Base-by-base conservation (phyloP, 2,329 filamentous ascomycete species). In the Teratosphaeria epicoccoides region DNA sequence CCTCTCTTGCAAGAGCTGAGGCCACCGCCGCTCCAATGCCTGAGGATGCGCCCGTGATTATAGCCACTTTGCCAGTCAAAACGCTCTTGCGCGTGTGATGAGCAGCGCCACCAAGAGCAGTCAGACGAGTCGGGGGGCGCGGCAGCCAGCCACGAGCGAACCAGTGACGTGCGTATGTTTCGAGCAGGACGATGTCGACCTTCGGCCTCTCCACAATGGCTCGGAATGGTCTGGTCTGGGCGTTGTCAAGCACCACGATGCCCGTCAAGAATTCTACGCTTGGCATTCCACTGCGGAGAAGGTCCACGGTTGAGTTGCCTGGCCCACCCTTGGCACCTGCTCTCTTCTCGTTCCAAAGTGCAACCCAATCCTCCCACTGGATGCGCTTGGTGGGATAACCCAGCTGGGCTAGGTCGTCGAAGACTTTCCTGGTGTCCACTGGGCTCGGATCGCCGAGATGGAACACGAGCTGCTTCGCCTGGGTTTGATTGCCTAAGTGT, bases 241-340 rank as follows among this genome's bases (percentile, higher is more conserved):
- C 76, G 60, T 89, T 85, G 64, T 87, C 81, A 40, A 91, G 79
- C 1, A 89, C 82, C 0, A 85, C 86, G 29, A 88, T 84, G 45
- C 80, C 81, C 53, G 78, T 76, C 48, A 90, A 68, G 60, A 85
- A 85, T 12, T 87, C 84, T 1, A 84, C 79, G 6, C 78, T 84
- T 1, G 87, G 87, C 86, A 90, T 89, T 54, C 87, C 86, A 56
- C 85, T 84, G 47, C 85, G 83, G 10, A 91, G 81, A 58, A 90
- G 87, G 58, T 89, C 85, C 28, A 87, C 80, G 0, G 87, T 89
- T 61, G 88, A 88, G 1, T 81, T 80, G 40, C 84, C 84, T 48
- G 87, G 82, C 25, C 82, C 83, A 55, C 80, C 79, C 58, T 82
- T 84, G 48, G 73, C 72, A 7, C 74, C 74, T 9, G 83, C 82